Base-by-base conservation (phyloP, 306 rosid species). In the Astragalus membranaceus region DNA sequence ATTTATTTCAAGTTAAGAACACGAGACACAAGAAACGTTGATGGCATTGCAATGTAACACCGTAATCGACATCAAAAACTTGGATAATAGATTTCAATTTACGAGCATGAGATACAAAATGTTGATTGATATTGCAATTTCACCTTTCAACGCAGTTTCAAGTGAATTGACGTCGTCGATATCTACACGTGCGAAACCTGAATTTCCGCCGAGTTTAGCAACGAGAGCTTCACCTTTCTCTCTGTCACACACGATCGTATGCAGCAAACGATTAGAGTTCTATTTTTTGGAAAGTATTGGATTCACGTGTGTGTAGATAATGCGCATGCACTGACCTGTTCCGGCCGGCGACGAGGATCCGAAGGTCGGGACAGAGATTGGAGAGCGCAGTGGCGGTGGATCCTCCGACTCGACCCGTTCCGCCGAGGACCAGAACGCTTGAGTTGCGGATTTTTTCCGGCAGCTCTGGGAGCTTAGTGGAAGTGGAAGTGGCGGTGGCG, bases 321-420 rank as follows among this genome's bases (percentile, higher is more conserved):
- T 12, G 23, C 3, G 33, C 23, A 29, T 10, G 39, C 2, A 77
- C 44, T 62, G 13, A 87, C 96, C 96, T 88, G 84, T 88, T 90
- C 30, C 98, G 84, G 39, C 98, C 96, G 41, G 85, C 98, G 36
- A 93, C 77, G 67, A 83, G 60, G 52, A 93, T 55, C 32, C 70
- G 77, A 55, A 93, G 90, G 50, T 84, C 85, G 26, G 96, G 96
- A 39, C 92, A 88, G 78, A 88, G 74, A 15, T 76, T 81, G 54
- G 96, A 90, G 83, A 90, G 96, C 3, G 92, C 89, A 67, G 60
- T 54, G 79, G 97, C 97, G 14, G 96, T 90, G 80, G 98, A 90
- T 4, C 92, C 97, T 72, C 98, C 98, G 78, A 90, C 88, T 43
- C 94, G 94, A 39, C 98, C 98, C 14, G 98, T 93, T 64, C 96